phyloP scores from a whole-genome alignment of 306 rosid genomes.

The Vigna hirtella region DNA sequence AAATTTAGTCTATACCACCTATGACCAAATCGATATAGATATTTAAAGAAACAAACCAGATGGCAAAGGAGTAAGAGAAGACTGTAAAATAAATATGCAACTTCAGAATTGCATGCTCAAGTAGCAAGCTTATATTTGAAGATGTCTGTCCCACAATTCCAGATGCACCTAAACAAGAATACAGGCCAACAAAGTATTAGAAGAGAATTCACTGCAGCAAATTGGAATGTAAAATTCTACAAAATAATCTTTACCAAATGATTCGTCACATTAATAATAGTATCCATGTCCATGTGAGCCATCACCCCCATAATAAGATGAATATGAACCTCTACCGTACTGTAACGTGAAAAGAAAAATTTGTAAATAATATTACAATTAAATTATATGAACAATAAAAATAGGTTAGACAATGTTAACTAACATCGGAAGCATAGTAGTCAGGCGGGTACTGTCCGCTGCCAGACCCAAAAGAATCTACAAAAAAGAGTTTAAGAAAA shows the following conservation, averaged over 20 bases:
- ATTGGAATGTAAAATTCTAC: constrained; percentile 30
- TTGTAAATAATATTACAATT: constrained; percentile 24
- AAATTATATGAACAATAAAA: constrained; percentile 31
- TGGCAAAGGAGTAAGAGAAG: constrained; percentile 41
- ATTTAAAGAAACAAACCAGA: constrained; percentile 40
- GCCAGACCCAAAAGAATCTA: constrained; percentile 63
- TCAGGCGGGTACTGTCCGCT: constrained; percentile 62
- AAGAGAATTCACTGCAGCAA: constrained; percentile 34
- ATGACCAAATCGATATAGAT: constrained; percentile 23
- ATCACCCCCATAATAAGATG: constrained; percentile 60
- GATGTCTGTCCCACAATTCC: constrained; percentile 51
- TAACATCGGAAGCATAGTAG: constrained; percentile 68
- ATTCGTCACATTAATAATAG: constrained; percentile 53
- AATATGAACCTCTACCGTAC: constrained; percentile 64
- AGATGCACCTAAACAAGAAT: constrained; percentile 56
- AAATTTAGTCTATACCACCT: constrained; percentile 48
- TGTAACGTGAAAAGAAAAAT: constrained; percentile 51
- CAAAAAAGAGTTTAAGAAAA: background rate
- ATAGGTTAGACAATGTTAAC: constrained; percentile 45
- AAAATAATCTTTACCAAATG: constrained; percentile 50
- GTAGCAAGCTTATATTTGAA: constrained; percentile 44
- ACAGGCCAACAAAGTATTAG: constrained; percentile 44
- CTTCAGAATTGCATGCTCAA: constrained; percentile 54
- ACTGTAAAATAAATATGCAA: constrained; percentile 51
- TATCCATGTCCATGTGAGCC: constrained; percentile 58